Conservation (phyloP, 345 rosid species). For the Aquilaria yunnanensis region DNA sequence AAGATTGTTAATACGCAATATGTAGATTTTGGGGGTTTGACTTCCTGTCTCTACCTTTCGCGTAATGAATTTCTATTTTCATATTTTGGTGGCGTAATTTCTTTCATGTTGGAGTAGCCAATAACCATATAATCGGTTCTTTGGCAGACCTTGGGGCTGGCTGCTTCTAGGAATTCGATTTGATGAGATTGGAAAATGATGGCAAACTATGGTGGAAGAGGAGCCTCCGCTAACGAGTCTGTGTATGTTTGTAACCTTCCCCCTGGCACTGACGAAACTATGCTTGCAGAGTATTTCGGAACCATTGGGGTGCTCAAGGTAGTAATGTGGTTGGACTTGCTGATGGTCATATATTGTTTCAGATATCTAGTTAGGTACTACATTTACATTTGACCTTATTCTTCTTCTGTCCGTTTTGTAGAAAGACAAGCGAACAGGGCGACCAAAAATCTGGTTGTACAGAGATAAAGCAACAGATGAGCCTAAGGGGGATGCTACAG, state of each 20-base stretch:
- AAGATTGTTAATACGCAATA: too few species aligned
- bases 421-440: constrained; percentile 92
- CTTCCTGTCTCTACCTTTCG: too few species aligned
- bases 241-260: constrained; percentile 89
- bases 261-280: constrained; percentile 72
- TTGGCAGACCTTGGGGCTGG: too few species aligned
- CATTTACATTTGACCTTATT: not conserved
- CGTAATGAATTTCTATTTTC: too few species aligned
- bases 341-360: not conserved
- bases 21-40: too few species aligned
- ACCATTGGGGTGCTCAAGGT: constrained; percentile 97
- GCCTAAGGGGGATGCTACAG: constrained; percentile 95
- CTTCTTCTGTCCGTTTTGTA: constrained; percentile 12
- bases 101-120: too few species aligned
- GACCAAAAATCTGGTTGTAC: constrained; percentile 91
- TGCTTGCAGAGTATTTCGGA: constrained; percentile 90
- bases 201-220: constrained; percentile 61
- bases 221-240: constrained; percentile 59
- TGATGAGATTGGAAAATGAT: constrained; percentile 54
- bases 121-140: too few species aligned
- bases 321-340: not conserved
- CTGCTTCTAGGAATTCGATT: constrained; percentile 3
- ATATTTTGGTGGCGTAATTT: too few species aligned
- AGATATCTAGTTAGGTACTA: not conserved
- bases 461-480: constrained; percentile 85